A percentile compares a stretch with the other conserved stretches of the same genome.
These are phyloP conservation scores for Datisca glomerata DNA, from an alignment of 306 rosid genomes.

Conservation along the genomic window DNA sequence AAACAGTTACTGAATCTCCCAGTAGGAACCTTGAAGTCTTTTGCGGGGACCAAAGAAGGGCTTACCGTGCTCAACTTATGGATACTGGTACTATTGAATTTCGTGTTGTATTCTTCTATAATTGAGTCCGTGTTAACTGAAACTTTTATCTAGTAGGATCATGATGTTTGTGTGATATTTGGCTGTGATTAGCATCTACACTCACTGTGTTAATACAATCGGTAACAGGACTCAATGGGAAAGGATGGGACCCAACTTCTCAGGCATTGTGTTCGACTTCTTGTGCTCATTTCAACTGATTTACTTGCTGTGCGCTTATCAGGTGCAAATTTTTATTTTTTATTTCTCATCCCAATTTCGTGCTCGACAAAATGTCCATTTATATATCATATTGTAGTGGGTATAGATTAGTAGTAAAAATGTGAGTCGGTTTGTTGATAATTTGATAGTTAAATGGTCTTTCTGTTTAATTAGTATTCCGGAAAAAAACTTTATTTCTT, in stretches of 20 bases:
- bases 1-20: slow-evolving; percentile 75
- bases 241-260: slow-evolving; percentile 96
- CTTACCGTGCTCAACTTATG: slow-evolving; percentile 76
- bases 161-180: slow-evolving; percentile 11
- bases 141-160: background rate
- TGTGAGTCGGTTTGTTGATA: no score
- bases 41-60: slow-evolving; percentile 95
- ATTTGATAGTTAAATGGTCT: no score
- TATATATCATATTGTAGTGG: no score
- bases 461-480: no score
- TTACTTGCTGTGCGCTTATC: slow-evolving; percentile 85
- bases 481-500: no score
- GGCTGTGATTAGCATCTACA: no score
- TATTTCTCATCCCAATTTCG: no score
- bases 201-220: no score
- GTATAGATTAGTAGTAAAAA: no score
- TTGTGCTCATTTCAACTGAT: slow-evolving; percentile 89
- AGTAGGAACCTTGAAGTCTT: slow-evolving; percentile 66
- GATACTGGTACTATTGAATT: slow-evolving; percentile 65
- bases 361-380: no score
- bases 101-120: slow-evolving; percentile 7
- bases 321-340: slow-evolving; percentile 37
- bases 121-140: background rate
- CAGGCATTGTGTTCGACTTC: slow-evolving; percentile 98
- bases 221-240: slow-evolving; percentile 95